A percentile compares a stretch with the other conserved stretches of the same genome.
Evolutionary conservation across 768 basidiomycete genomes (phyloP).

Genomic region (Artomyces pyxidatus): DNA sequence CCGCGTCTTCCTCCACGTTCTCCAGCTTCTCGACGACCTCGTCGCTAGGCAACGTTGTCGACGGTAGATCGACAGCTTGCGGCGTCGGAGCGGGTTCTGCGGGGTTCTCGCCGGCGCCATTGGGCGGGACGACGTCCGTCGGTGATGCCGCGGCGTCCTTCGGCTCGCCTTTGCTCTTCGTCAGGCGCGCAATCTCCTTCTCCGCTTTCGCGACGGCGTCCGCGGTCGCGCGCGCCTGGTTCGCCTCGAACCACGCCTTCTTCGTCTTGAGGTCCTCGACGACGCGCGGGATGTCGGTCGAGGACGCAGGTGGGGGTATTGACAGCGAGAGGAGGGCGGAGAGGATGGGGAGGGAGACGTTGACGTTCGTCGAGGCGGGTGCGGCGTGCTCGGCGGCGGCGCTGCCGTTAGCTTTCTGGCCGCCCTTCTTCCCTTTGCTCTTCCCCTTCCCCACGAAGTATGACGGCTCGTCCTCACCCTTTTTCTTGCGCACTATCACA

Average conservation of each 20-base stretch:
- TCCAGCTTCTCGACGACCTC: constrained; percentile 38
- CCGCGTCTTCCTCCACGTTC: constrained; percentile 28
- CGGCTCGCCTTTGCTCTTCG: constrained; percentile 32
- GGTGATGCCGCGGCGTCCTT: constrained; percentile 21
- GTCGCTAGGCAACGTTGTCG: constrained; percentile 28
- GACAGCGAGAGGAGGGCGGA: constrained; percentile 81
- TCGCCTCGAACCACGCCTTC: constrained; percentile 92
- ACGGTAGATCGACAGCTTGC: constrained; percentile 23
- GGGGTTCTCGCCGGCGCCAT: constrained; percentile 32
- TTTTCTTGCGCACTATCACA: constrained; percentile 80
- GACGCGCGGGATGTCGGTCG: constrained; percentile 71
- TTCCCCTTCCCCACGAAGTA: constrained; percentile 69
- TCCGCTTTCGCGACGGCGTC: constrained; percentile 80
- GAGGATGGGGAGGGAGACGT: constrained; percentile 80
- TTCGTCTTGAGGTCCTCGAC: constrained; percentile 89
- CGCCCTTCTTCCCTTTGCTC: constrained; percentile 55
- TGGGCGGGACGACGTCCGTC: constrained; percentile 29
- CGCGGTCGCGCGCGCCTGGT: constrained; percentile 72
- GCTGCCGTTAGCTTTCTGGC: constrained; percentile 21
- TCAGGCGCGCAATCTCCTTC: constrained; percentile 62
- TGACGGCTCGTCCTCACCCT: constrained; percentile 74
- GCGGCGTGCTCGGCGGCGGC: constrained; percentile 30
- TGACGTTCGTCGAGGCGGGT: constrained; percentile 40
- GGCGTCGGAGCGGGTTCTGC: constrained; percentile 40
- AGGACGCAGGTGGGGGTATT: constrained; percentile 80